A percentile compares a stretch with the other conserved stretches of the same genome.
These are phyloP conservation scores for Scedosporium apiospermum DNA, from an alignment of 2,329 filamentous ascomycete genomes.

Conservation along the genomic window DNA sequence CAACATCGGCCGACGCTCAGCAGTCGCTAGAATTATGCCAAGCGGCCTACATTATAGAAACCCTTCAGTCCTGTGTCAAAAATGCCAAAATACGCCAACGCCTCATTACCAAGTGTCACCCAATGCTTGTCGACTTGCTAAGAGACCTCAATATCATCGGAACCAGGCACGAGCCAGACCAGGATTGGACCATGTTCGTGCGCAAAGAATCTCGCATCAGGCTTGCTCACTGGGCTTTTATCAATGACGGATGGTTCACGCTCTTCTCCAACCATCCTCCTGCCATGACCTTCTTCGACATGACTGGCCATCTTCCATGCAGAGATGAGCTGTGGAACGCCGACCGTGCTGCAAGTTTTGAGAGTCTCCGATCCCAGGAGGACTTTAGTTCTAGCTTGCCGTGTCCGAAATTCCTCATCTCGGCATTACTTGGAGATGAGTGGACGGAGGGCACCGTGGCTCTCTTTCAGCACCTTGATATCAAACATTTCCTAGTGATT, in stretches of 20 bases:
- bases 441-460: neutral
- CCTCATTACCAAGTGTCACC: neutral
- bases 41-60: slow-evolving; percentile 15
- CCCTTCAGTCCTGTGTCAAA: neutral
- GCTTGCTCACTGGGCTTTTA: neutral
- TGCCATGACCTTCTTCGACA: slow-evolving; percentile 4
- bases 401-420: neutral
- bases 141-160: neutral
- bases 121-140: neutral
- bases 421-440: neutral
- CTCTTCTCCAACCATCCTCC: neutral
- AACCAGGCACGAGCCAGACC: neutral
- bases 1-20: neutral
- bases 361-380: neutral
- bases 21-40: slow-evolving; percentile 1
- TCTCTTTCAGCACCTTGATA: neutral
- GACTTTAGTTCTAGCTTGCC: neutral
- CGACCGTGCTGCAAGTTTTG: neutral
- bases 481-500: neutral
- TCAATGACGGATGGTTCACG: slow-evolving; percentile 1
- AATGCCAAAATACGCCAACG: neutral
- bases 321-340: neutral
- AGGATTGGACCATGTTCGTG: neutral
- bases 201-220: neutral
- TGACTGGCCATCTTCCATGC: neutral